Percentiles rank a stretch among this genome's conserved stretches.
Evolutionary conservation across 176 grass and related monocot genomes (phyloP).

Genomic region (Musa schizocarpa): DNA sequence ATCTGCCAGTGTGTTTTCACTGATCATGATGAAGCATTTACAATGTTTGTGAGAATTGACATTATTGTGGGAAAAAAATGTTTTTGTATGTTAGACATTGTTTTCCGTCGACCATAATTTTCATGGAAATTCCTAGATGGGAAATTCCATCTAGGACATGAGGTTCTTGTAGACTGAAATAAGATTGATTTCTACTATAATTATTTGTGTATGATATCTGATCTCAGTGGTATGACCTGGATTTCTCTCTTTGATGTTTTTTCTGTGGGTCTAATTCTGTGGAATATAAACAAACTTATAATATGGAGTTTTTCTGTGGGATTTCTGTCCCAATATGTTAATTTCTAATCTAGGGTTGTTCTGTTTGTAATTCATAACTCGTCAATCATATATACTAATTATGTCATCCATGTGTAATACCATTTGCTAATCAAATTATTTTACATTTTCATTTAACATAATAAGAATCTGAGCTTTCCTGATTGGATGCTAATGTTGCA

Average conservation of each 20-base stretch:
- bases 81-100: too few relatives aligned
- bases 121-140: too few relatives aligned
- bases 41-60: too few relatives aligned
- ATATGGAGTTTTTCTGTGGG: neutral
- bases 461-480: neutral
- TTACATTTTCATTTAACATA: neutral
- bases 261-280: neutral
- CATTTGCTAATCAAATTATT: neutral
- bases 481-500: conserved; percentile 14
- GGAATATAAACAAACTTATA: neutral
- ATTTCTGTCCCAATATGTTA: neutral
- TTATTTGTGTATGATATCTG: neutral
- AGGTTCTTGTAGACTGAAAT: too few relatives aligned
- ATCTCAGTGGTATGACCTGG: neutral
- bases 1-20: too few relatives aligned
- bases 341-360: neutral
- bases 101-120: too few relatives aligned
- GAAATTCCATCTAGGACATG: too few relatives aligned
- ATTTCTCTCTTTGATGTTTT: too few relatives aligned
- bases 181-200: neutral
- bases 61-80: too few relatives aligned
- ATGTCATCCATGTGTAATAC: neutral
- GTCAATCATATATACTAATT: neutral
- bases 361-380: neutral
- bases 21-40: too few relatives aligned